Evolutionary conservation across 1,139 yeast genomes (phyloP), one percentile per base, ranked within the genome.

Genomic region (Blastobotrys apis): DNA sequence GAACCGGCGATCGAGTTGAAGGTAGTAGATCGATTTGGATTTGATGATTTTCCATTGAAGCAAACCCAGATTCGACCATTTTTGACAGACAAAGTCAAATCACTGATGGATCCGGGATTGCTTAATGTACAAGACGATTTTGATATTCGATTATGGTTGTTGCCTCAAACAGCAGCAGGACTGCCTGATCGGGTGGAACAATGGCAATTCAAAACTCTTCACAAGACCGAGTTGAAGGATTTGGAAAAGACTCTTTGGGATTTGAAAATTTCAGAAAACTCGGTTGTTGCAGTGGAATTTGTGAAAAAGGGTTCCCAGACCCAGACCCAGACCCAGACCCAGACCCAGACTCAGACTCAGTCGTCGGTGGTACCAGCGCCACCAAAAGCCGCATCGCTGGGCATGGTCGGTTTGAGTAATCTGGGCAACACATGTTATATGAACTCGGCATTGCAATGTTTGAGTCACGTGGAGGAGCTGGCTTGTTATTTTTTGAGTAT

Each of bases 401-500:
- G 86, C 3, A 68, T 68, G 1, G 66, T 72, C 6, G 98, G 98
- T 0, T 68, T 92, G 41, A 72, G 74, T 37, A 92, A 92, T 59
- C 68, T 92, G 52, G 98, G 98, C 5, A 92, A 92, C 60, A 84
- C 96, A 0, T 92, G 98, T 62, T 92, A 88, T 62, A 92, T 92
- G 97, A 92, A 92, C 64, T 86, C 96, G 13, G 97, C 97, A 0
- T 68, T 92, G 44, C 98, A 92, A 62, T 92, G 97, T 59, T 67
- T 92, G 41, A 74, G 80, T 0, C 98, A 92, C 59, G 75, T 90
- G 10, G 95, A 95, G 0, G 97, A 88, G 61, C 66, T 92, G 33
- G 78, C 82, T 15, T 73, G 79, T 39, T 92, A 87, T 62, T 92
- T 92, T 58, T 44, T 65, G 29, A 53, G 59, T 34, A 53, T 48